Evolutionary conservation across 2,329 filamentous ascomycete species (phyloP).

Genomic region (Colletotrichum viniferum): DNA sequence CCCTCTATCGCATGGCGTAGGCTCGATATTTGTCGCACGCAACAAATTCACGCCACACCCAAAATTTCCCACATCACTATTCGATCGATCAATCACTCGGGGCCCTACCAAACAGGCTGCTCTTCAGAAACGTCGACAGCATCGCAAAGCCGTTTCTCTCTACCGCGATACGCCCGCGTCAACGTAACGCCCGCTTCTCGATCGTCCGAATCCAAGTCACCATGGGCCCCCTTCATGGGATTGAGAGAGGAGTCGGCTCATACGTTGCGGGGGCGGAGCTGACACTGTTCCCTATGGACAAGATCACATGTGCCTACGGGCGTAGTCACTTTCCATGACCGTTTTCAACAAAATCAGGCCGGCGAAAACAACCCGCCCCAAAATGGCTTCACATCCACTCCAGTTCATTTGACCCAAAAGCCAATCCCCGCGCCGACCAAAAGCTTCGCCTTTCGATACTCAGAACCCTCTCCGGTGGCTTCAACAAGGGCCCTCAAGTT

Average conservation of each 20-base stretch:
- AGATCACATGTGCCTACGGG: neutral
- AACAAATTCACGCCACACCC: too few species aligned
- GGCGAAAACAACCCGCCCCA: too few species aligned
- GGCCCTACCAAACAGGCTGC: too few species aligned
- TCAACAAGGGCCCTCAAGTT: rapidly evolving
- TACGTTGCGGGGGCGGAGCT: neutral
- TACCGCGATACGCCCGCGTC: too few species aligned
- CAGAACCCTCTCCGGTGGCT: neutral
- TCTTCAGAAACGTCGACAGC: too few species aligned
- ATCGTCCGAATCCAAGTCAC: neutral
- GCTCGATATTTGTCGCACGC: rapidly evolving
- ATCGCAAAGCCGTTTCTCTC: rapidly evolving
- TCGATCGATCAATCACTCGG: too few species aligned
- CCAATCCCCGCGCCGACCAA: neutral
- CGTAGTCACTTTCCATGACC: neutral
- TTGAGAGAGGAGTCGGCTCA: neutral
- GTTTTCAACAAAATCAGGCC: neutral
- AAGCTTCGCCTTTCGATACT: neutral
- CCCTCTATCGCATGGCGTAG: too few species aligned
- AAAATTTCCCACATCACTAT: too few species aligned
- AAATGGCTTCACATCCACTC: too few species aligned
- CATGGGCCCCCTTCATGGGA: neutral
- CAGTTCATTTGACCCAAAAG: neutral
- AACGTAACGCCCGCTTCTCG: rapidly evolving
- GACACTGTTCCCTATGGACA: rapidly evolving